Evolutionary conservation across 371 early-diverging fungal genomes (phyloP), one percentile per base, ranked within the genome.

Genomic region (Actinomortierella wolfii): DNA sequence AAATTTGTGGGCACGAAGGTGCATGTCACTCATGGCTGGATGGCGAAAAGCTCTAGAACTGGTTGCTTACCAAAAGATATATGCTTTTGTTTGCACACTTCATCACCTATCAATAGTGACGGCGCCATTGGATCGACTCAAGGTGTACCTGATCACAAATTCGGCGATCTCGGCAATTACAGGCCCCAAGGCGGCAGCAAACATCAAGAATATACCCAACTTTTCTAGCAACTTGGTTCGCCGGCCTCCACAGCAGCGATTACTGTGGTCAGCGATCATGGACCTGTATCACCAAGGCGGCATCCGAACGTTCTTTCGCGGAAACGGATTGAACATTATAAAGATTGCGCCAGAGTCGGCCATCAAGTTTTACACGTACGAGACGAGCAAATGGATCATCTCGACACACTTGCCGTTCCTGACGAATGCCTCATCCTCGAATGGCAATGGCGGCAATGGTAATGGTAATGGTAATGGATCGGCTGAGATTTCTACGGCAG

Each of bases 341-440:
- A 94, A 94, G 68, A 91, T 94, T 58, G 82, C 87, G 5, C 94
- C 94, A 24, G 92, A 94, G 68, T 86, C 88, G 0, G 89, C 88
- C 1, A 82, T 90, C 67, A 91, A 90, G 65, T 92, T 91, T 59
- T 89, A 86, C 62, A 83, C 84, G 2, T 90, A 84, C 75, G 92
- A 92, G 58, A 81, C 85, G 21, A 79, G 82, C 48, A 93, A 92
- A 65, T 71, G 76, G 14, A 57, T 83, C 14, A 64, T 92, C 28
- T 83, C 86, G 2, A 50, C 39, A 14, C 71, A 71, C 34, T n/a
- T 71, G 17, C 66, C 71, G 15, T 60, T 58, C 6, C 40, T 65
- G 49, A 68, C 75, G 4, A 46, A 63, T 1, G 34, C 34, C 34
- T 11, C 34, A 11, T 34, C 34, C 7, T 34, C 34, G 34, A 57